Evolutionary conservation across 768 basidiomycete species (phyloP), one percentile per base, ranked within the genome.

Genomic region (Tephrocybe sp.): DNA sequence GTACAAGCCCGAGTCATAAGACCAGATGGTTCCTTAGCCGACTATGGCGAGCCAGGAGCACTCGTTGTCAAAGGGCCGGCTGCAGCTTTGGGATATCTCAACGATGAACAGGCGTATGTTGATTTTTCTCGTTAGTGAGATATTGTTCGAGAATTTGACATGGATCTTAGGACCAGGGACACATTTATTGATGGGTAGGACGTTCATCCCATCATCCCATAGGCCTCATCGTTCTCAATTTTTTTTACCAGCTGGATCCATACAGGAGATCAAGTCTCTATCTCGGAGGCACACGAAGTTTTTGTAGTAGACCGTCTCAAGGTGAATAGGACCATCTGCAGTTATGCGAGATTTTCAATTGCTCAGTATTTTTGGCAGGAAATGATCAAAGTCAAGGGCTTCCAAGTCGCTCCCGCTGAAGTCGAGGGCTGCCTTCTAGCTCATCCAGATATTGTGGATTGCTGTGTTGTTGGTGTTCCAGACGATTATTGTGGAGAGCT

Each of bases 401-500:
- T 81, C 55, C 86, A 87, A 52, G 72, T 74, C 11, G 67, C 72
- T 5, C 72, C 71, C 2, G 70, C 86, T 2, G 85, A 86, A 51
- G 67, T 86, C 11, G 85, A 87, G 61, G 85, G 70, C 17, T 68
- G 68, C 45, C 59, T 75, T 6, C 60, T 74, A 14, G 63, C 62
- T 9, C 81, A 86, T 63, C 71, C 78, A 2, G 78, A 81, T 57
- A 72, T 86, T 18, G 66, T 71, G 2, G 86, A 86, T 53, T 74
- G 71, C 4, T 84, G 84, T 51, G 84, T 88, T 7, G 74, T 88
- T n/a, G 78, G 83, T 0, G 55, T 83, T 23, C 75, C 74, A 3
- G 78, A 88, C 56, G 81, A 81, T 0, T 82, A 75, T 41, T 75
- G 69, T 44, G 88, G 87, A 3, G 86, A 89, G 62, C 61, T 85